Evolutionary conservation across 2,329 filamentous ascomycete species (phyloP), one percentile per base, ranked within the genome.

Genomic region (Aureobasidium mangrovei): DNA sequence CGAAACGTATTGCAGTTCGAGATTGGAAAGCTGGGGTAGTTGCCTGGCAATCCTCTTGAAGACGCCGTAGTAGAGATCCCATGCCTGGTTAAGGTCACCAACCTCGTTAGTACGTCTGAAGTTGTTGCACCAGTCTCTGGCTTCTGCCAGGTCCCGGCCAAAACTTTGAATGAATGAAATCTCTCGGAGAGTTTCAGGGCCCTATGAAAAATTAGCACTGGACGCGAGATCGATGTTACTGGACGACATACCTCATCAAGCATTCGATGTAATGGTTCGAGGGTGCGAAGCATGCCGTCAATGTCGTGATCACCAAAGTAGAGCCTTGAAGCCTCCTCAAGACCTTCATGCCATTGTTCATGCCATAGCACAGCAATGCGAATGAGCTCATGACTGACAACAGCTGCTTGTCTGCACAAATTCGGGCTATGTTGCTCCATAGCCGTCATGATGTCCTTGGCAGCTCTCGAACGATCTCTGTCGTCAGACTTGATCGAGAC

Each of bases 251-350:
- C 18, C 18, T 59, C 57, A 41, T 59, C 57, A 40, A 99, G 79
- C 74, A 93, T 85, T 40, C 91, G 88, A 67, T 99, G 93, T 27
- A 98, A 77, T 5, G 94, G 94, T 47, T 86, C 86, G 4, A 99
- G 80, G 0, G 88, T 91, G 8, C 83, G 80, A 68, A 98, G 93
- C 93, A 98, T 98, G 65, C 91, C 94, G 58, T 96, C 88, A 42
- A 97, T 93, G 69, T 98, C 95, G 65, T 94, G 86, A 64, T 97
- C 91, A 57, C 91, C 93, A 70, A 98, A 99, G 75, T 97, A 98
- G 18, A 98, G 76, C 52, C 93, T 82, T 32, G 90, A 96, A 1
- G 93, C 94, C 73, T 99, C 94, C 70, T 98, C 93, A 12, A 99
- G 77, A 29, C 88, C 94, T 70, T 99, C 94, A 61, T 98, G 93